Evolutionary conservation across 495 filamentous ascomycete genomes (phyloP).

Genomic region (Penicillium crystallinum): DNA sequence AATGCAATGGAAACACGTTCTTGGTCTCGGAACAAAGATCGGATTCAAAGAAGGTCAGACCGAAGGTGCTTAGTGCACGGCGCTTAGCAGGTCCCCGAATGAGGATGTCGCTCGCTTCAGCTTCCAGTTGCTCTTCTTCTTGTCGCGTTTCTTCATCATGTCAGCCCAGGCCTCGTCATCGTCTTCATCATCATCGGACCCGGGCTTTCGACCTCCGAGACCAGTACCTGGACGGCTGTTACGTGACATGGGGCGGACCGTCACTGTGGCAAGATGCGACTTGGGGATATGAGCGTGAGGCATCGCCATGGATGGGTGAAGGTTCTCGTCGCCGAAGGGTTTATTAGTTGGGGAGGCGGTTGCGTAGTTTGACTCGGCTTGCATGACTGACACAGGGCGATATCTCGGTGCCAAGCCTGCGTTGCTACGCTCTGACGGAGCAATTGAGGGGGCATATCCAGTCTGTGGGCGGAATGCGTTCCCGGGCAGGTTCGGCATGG

Average conservation of each 20-base stretch:
- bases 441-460: constrained; percentile 69
- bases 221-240: constrained; percentile 26
- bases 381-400: constrained; percentile 68
- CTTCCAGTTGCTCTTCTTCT: constrained; percentile 71
- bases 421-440: constrained; percentile 91
- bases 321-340: constrained; percentile 46
- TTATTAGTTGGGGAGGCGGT: constrained; percentile 48
- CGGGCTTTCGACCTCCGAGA: constrained; percentile 19
- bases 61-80: constrained; percentile 31
- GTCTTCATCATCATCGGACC: constrained; percentile 62
- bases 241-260: constrained; percentile 31
- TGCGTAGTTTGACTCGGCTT: constrained; percentile 36
- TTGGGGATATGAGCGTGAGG: constrained; percentile 26
- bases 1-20: neutral
- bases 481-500: constrained; percentile 27
- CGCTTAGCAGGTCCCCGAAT: constrained; percentile 40
- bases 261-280: constrained; percentile 32
- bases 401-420: constrained; percentile 88
- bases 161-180: constrained; percentile 84
- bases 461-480: constrained; percentile 28
- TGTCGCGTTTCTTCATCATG: constrained; percentile 78
- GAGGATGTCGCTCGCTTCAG: constrained; percentile 52
- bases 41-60: neutral
- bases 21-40: neutral
- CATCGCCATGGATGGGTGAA: constrained; percentile 19